Percentiles rank a stretch among this genome's conserved stretches.
Evolutionary conservation across 75 land plant genomes (phyloP).

Genomic region (Pseudotsuga menziesii): DNA sequence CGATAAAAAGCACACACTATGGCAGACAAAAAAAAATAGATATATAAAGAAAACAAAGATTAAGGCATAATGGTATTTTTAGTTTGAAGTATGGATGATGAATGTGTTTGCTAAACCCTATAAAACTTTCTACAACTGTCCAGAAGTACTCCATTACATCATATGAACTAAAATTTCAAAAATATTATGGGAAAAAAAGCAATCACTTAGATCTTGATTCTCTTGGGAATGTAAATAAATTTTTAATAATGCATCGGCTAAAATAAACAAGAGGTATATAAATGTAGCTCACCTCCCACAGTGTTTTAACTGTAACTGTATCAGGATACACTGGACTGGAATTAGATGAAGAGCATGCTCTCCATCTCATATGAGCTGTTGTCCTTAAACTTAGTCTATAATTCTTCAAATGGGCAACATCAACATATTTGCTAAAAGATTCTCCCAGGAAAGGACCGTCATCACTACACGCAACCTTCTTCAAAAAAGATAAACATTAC

Average conservation of each 20-base stretch:
- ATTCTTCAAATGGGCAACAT: neutral
- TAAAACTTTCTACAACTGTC: neutral
- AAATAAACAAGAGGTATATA: neutral
- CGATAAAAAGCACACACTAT: neutral
- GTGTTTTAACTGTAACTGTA: slow-evolving; percentile 51
- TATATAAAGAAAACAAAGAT: neutral
- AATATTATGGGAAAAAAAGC: too few relatives aligned
- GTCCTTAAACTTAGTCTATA: neutral
- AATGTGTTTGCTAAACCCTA: too few relatives aligned
- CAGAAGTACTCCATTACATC: neutral
- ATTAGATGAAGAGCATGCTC: slow-evolving; percentile 26
- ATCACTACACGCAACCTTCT: slow-evolving; percentile 24
- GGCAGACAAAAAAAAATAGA: neutral
- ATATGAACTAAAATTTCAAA: neutral
- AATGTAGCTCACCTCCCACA: slow-evolving; percentile 73
- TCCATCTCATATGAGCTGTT: slow-evolving; percentile 27
- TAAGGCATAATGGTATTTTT: neutral
- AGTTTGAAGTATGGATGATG: too few relatives aligned
- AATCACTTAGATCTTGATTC: neutral
- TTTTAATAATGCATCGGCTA: neutral
- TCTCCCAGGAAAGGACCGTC: slow-evolving; percentile 18
- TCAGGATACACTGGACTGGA: slow-evolving; percentile 16
- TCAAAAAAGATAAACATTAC: neutral
- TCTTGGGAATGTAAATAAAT: neutral
- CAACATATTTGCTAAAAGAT: neutral